phyloP scores from a whole-genome alignment of 768 basidiomycete genomes.

The Termitomyces bulborhizus region DNA sequence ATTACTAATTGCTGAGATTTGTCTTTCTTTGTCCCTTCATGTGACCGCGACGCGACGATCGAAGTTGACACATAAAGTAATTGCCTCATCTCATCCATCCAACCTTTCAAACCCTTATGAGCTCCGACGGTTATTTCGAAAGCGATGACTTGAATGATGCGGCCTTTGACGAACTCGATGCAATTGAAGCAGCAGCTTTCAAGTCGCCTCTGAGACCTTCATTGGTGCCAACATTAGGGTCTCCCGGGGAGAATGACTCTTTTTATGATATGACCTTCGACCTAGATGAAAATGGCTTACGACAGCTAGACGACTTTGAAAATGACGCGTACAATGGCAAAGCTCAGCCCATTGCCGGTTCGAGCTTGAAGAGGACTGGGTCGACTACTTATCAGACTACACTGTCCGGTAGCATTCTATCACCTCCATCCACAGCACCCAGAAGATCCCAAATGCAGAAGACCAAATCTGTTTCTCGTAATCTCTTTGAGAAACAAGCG shows the following conservation, averaged over 20 bases:
- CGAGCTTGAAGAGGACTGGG: constrained; percentile 31
- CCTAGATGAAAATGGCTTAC: constrained; percentile 48
- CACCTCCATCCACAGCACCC: constrained; percentile 26
- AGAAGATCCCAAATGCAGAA: constrained; percentile 29
- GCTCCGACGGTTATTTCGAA: constrained; percentile 72
- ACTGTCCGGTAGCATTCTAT: constrained; percentile 55
- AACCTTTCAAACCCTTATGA: constrained; percentile 38
- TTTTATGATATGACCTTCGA: constrained; percentile 52
- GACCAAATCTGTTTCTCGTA: constrained; percentile 35
- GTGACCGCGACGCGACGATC: constrained; percentile 17
- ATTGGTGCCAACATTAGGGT: constrained; percentile 7
- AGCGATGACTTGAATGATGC: constrained; percentile 58
- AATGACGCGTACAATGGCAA: constrained; percentile 39
- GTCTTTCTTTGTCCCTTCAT: constrained; percentile 4
- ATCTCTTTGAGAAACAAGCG: constrained; percentile 48
- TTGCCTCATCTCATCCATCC: neutral
- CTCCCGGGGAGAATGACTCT: constrained; percentile 31
- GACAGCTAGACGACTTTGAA: constrained; percentile 46
- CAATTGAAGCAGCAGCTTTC: constrained; percentile 56
- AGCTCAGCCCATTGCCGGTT: constrained; percentile 35
- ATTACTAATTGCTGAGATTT: neutral
- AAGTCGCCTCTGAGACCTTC: constrained; percentile 13
- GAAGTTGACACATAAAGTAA: neutral
- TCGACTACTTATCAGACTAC: constrained; percentile 55
- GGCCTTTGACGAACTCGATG: constrained; percentile 55